A percentile compares a stretch with the other conserved stretches of the same genome.
phyloP scores from a whole-genome alignment of 1,284 basidiomycete species.

The Flammula alnicola region DNA sequence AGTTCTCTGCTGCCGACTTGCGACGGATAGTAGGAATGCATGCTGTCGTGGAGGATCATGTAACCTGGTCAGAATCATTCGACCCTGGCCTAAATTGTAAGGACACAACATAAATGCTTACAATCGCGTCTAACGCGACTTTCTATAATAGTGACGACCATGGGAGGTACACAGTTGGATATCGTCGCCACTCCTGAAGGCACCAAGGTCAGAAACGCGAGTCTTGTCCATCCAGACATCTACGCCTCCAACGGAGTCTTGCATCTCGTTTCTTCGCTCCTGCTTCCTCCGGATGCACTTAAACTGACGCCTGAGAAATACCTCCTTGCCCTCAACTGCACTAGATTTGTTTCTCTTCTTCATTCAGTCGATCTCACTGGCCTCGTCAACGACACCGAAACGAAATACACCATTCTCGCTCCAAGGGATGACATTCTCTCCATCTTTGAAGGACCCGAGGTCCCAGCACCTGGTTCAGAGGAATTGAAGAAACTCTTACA shows the following conservation, averaged over 20 bases:
- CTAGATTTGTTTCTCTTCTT: slow-evolving; percentile 86
- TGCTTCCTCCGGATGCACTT: slow-evolving; percentile 80
- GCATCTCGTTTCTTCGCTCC: slow-evolving; percentile 85
- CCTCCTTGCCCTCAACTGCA: slow-evolving; percentile 88
- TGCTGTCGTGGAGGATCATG: slow-evolving; percentile 58
- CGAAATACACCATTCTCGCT: slow-evolving; percentile 83
- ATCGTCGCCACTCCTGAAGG: slow-evolving; percentile 57
- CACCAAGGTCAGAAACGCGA: slow-evolving; percentile 68
- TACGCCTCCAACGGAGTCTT: slow-evolving; percentile 96
- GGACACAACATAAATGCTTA: slow-evolving; percentile 37
- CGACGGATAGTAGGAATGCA: slow-evolving; percentile 80
- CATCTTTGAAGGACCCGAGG: slow-evolving; percentile 51
- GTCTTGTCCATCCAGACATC: slow-evolving; percentile 75
- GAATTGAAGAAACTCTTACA: slow-evolving; percentile 70
- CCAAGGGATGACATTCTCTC: slow-evolving; percentile 87
- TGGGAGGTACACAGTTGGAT: slow-evolving; percentile 71
- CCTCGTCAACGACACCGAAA: slow-evolving; percentile 79
- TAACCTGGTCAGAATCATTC: slow-evolving; percentile 71
- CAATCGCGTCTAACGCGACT: slow-evolving; percentile 2
- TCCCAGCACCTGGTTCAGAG: slow-evolving; percentile 68
- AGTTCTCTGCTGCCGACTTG: slow-evolving; percentile 82
- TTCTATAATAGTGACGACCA: slow-evolving; percentile 61
- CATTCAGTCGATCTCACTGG: slow-evolving; percentile 80
- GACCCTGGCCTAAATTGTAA: slow-evolving; percentile 56
- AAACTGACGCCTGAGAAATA: slow-evolving; percentile 92